Base-by-base conservation (phyloP, 148 eudicot species). In the Fagopyrum tataricum region DNA sequence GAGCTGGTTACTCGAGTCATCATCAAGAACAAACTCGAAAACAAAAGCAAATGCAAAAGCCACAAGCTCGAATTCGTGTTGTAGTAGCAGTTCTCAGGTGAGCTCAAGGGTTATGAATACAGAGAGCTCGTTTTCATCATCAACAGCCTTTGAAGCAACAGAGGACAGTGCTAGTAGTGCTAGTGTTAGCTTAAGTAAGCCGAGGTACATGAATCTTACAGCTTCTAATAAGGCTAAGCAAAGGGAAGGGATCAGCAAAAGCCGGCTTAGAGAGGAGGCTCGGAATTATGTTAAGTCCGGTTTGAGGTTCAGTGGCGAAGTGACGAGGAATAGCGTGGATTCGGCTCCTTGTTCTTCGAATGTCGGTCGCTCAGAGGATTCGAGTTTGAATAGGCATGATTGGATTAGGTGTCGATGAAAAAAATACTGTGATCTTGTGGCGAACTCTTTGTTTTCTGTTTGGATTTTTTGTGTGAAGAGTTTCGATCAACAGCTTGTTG, bases 401-500 rank as follows among this genome's bases (percentile, higher is more conserved):
- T 82, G 79, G 79, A 68, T 76, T 47, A 85, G 74, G 75, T 73
- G 74, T 58, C 71, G 64, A 71, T 70, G 79, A 76, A 47, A 31
- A 31, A 31, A n/a, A 43, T 37, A 44, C 15, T 67, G 48, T 42
- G 44, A 66, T 48, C 23, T 53, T 73, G 76, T 42, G 18, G 44
- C 17, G 14, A 13, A 39, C 53, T 31, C 56, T 24, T 39, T 72
- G 73, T 64, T 77, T 44, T 49, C 4, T 1, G 4, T 47, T 44
- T 49, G n/a, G 69, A 56, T 26, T n/a, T 31, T 48, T 42, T 46
- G 68, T 46, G 68, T 72, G 56, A 69, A 72, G 79, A 79, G 86
- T 83, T 87, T 68, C n/a, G n/a, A n/a, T n/a, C 92, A 93, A 91
- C 92, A 79, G 67, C 88, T 89, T 93, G 89, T 89, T 88, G 89